Evolutionary conservation across 495 filamentous ascomycete genomes (phyloP).

Genomic region (Ramalina intermedia): DNA sequence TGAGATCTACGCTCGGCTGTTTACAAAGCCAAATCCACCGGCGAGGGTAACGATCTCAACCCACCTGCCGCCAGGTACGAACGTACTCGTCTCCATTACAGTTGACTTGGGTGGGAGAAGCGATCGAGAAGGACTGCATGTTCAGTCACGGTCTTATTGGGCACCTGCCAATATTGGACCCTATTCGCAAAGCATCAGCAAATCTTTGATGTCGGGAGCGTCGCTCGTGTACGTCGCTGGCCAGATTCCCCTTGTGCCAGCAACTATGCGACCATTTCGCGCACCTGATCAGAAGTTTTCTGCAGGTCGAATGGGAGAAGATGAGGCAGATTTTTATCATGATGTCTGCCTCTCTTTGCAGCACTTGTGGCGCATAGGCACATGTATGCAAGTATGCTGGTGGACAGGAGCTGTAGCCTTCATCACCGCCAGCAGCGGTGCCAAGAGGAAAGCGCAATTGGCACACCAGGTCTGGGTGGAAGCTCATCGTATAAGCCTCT

Average conservation of each 20-base stretch:
- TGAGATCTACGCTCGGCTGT: constrained; percentile 51
- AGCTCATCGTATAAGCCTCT: constrained; percentile 23
- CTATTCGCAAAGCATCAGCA: constrained; percentile 77
- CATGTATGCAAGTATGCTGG: constrained; percentile 54
- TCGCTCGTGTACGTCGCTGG: constrained; percentile 56
- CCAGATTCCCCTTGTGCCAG: constrained; percentile 79
- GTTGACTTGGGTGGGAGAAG: constrained; percentile 24
- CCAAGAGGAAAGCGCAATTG: constrained; percentile 22
- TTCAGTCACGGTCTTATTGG: constrained; percentile 92
- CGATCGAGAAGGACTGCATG: constrained; percentile 53
- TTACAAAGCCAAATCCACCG: constrained; percentile 61
- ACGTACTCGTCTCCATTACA: constrained; percentile 46
- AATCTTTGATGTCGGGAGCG: constrained; percentile 24
- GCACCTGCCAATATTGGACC: constrained; percentile 96
- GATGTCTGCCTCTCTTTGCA: constrained; percentile 60
- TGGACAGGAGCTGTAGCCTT: constrained; percentile 64
- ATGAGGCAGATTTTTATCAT: constrained; percentile 21
- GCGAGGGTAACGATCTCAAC: constrained; percentile 67
- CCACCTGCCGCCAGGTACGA: constrained; percentile 37
- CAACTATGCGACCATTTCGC: constrained; percentile 48
- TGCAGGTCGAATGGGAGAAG: constrained; percentile 6
- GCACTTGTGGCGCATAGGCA: constrained; percentile 77
- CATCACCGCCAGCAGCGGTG: constrained; percentile 25
- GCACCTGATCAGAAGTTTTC: not conserved
- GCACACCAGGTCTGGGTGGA: constrained; percentile 38